Evolutionary conservation across 208 protist genomes (phyloP), one percentile per base, ranked within the genome.

Genomic region (Leishmania lainsoni): DNA sequence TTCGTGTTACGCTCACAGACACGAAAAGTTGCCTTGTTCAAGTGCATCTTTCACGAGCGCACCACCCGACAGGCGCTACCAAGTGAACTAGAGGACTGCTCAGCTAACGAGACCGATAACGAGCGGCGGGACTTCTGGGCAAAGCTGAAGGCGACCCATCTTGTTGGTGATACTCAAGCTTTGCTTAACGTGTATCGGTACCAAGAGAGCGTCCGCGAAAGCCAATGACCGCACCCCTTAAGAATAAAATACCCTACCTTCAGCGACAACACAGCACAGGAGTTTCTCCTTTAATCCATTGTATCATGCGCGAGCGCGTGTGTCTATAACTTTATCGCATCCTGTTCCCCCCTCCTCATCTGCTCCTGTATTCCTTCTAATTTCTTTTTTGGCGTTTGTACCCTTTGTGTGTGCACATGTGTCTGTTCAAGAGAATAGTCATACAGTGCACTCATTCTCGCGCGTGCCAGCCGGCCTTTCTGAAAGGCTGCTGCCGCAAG

Each of bases 11-110:
- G 81, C 49, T 83, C 86, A 74, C 95, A 98, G 77, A 87, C 84
- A 20, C 87, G 95, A 3, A 97, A 97, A 71, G 75, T 93, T 58
- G 95, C 93, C 4, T 83, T 97, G 2, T 96, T 97, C 75, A 85
- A 88, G 35, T 98, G 86, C 80, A 89, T 96, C 78, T 91, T 98
- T 83, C 87, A 90, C 65, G 88, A 94, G 75, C 69, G 90, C 82
- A 88, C 88, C 20, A 94, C 81, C 70, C 91, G 89, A n/a, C 69
- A 81, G 5, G 89, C 89, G 0, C 79, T 75, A 65, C 76, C 84
- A 6, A 76, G 85, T 39, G 91, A 97, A 61, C 45, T 97, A 56
- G 51, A 85, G 32, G 92, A 96, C 59, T 96, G 89, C 80, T 63
- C 85, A 17, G 85, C 84, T n/a, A 85, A 39, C 22, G 94, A 97